Evolutionary conservation across 129 eudicot genomes (phyloP).

Genomic region (Scalesia atractyloides): DNA sequence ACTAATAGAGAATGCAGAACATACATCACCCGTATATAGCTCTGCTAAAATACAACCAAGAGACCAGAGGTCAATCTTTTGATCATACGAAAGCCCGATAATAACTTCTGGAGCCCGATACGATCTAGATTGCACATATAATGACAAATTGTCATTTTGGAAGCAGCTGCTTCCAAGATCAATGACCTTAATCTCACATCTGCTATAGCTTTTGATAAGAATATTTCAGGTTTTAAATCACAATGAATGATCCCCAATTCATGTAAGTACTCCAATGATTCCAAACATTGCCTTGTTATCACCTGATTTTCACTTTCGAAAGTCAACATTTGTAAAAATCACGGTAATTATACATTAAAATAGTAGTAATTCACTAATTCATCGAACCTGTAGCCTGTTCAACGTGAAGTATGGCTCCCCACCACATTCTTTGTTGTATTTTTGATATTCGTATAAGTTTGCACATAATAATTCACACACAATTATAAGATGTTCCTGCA

Average conservation of each 20-base stretch:
- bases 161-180: constrained; percentile 99
- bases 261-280: constrained; percentile 82
- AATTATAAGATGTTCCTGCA: constrained; percentile 92
- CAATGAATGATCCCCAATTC: constrained; percentile 90
- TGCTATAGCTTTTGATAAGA: constrained; percentile 82
- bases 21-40: constrained; percentile 84
- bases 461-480: constrained; percentile 89
- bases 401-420: constrained; percentile 86
- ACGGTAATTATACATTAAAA: neutral
- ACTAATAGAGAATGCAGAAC: constrained; percentile 5
- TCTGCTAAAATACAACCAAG: constrained; percentile 95
- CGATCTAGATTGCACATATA: constrained; percentile 95
- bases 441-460: constrained; percentile 92
- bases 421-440: constrained; percentile 79
- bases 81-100: constrained; percentile 82
- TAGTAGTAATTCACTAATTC: constrained; percentile 11
- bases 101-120: constrained; percentile 99
- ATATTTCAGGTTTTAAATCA: constrained; percentile 97
- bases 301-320: constrained; percentile 45
- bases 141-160: constrained; percentile 68
- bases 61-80: constrained; percentile 96
- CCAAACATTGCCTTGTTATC: constrained; percentile 88
- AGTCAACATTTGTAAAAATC: constrained; percentile 12
- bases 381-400: constrained; percentile 76
- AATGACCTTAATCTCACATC: constrained; percentile 91